A percentile compares a stretch with the other conserved stretches of the same genome.
Evolutionary conservation across 129 eudicot genomes (phyloP).

Genomic region (carrot (Daucus carota)): DH1_v3.0 NC_030387.2:12599001-12599500

Average conservation of each 20-base stretch:
- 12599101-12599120: not conserved
- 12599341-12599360: not conserved
- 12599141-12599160: slow-evolving; percentile 67
- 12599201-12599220: slow-evolving; percentile 60
- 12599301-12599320: not conserved
- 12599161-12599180: slow-evolving; percentile 70
- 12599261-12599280: not conserved
- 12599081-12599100: not conserved
- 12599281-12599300: not conserved
- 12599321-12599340: not conserved
- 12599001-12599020: slow-evolving; percentile 43
- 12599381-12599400: not conserved
- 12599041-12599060: slow-evolving; percentile 74
- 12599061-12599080: slow-evolving; percentile 28
- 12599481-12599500: not conserved
- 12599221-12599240: slow-evolving; percentile 65
- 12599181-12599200: slow-evolving; percentile 58
- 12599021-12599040: slow-evolving; percentile 84
- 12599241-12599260: slow-evolving; percentile 3
- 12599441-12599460: not conserved
- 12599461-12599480: not conserved
- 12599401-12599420: no score
- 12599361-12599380: not conserved
- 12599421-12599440: not conserved
- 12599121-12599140: not conserved